Percentiles rank a stretch among this genome's conserved stretches.
Conservation (phyloP, 1,139 yeast species). For the Suhomyces atakaporum region DNA sequence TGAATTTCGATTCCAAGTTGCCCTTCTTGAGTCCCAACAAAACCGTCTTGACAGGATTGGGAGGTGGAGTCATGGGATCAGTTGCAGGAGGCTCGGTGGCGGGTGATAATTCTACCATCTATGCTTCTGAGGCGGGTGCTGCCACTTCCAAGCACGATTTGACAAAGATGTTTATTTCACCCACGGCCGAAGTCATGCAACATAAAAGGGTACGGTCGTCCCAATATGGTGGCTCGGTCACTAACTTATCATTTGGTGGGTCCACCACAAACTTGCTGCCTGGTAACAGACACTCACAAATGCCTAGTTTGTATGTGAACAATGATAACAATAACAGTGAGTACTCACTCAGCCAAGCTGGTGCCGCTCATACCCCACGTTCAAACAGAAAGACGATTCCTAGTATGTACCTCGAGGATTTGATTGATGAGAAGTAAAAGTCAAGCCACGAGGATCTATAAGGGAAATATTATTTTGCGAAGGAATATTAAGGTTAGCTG, state of each 20-base stretch:
- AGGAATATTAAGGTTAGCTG: no score
- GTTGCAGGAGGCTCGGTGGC: slow-evolving; percentile 26
- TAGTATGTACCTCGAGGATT: slow-evolving; percentile 58
- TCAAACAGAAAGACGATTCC: slow-evolving; percentile 46
- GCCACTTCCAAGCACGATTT: slow-evolving; percentile 44
- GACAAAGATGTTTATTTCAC: slow-evolving; percentile 68
- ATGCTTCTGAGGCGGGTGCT: slow-evolving; percentile 36
- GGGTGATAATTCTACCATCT: slow-evolving; percentile 44
- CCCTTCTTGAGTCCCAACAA: slow-evolving; percentile 37
- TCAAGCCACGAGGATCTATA: no score
- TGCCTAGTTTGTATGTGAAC: slow-evolving; percentile 39
- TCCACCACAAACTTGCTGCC: slow-evolving; percentile 31
- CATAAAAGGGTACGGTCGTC: slow-evolving; percentile 37
- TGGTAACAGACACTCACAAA: slow-evolving; percentile 35
- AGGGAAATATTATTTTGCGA: no score
- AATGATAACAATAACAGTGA: slow-evolving; percentile 40
- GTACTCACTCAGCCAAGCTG: slow-evolving; percentile 23
- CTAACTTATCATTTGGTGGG: slow-evolving; percentile 30
- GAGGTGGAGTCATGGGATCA: slow-evolving; percentile 13
- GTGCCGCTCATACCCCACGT: slow-evolving; percentile 7
- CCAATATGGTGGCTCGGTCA: slow-evolving; percentile 24
- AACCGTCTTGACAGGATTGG: slow-evolving; percentile 22
- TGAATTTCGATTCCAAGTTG: slow-evolving; percentile 34
- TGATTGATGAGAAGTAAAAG: slow-evolving; percentile 39
- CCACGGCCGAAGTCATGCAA: slow-evolving; percentile 74